Base-by-base conservation (phyloP, 306 rosid genomes). In the Fragaria ananassa region DNA sequence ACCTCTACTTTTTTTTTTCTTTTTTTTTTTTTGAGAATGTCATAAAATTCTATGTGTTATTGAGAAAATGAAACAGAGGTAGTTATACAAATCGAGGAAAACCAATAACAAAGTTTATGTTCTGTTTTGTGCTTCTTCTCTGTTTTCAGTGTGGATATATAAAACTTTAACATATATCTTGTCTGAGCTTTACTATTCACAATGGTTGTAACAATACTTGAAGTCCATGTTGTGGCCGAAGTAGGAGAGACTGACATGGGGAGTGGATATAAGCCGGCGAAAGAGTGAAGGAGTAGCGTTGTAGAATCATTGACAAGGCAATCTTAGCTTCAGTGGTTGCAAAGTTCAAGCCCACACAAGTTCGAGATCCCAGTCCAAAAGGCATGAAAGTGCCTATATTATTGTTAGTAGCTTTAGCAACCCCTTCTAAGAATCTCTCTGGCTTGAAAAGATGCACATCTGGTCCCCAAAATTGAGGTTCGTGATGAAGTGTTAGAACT, bases 391-490 rank as follows among this genome's bases (percentile, higher is more conserved):
- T 80, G 17, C 72, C 83, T 25, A n/a, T 4, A 9, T 69, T 58
- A 27, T 58, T 58, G 37, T 58, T 25, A 58, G 65, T 25, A 12
- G 65, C 65, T 23, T 58, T 58, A 27, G 65, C 65, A 58, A 58
- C 37, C 17, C 65, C 65, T 23, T 5, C 65, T 1, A 19, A 25
- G 37, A 58, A 58, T 12, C 65, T 58, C 65, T 58, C 35, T 11
- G 65, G 37, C 6, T 25, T 58, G 65, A 25, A 58, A 58, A 58
- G 35, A 25, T 58, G 65, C 37, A 58, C 65, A 58, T 58, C 65
- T 12, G 65, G 65, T 75, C 83, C 83, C 83, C 83, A 80, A 34
- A 80, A 14, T 41, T 68, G 31, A 60, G 80, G 72, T 17, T 75
- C 83, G 25, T 47, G 72, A 4, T 80, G 80, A 34, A 60, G 34